Evolutionary conservation across 2,329 filamentous ascomycete species (phyloP), one percentile per base, ranked within the genome.

Genomic region (Fusarium abutilonis): DNA sequence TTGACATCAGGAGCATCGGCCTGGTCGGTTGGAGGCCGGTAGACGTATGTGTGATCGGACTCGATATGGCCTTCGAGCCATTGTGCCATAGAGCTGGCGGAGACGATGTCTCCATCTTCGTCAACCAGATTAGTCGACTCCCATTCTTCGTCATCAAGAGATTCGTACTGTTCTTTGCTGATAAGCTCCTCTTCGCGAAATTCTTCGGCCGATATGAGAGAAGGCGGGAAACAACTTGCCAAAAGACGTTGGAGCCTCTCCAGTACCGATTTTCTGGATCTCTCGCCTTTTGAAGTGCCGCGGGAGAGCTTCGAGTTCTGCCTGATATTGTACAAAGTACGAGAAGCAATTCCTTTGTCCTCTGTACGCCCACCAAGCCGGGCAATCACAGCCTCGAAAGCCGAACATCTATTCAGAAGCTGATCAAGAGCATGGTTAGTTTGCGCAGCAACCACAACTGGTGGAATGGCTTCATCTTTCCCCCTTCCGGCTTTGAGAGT

Each of bases 351-450:
- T 0, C 83, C 81, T 1, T 79, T 76, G 57, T 91, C 88, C 47
- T 86, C 83, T 15, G 89, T 91, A 28, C 90, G 84, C 3, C 88
- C 87, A 38, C 92, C 92, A 9, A 85, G 71, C 3, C 83, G 81
- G 9, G 80, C 77, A 54, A 93, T 87, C 1, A 85, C 82, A 81
- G 64, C 60, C 5, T 75, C 89, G 3, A 73, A 75, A 1, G 67
- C 51, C 1, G 86, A 79, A 14, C 92, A 80, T 51, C 89, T 85
- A 1, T 78, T 77, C 0, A 97, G 79, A 0, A 97, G 79, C 71
- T 97, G 93, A 67, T 97, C 93, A 0, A 97, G 78, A 0, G 93
- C 93, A 74, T 97, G 92, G 56, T 97, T 97, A 0, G 93, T 97
- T 68, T 97, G 92, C 8, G 92, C 92, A 0, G 92, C 85, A 4